phyloP scores from a whole-genome alignment of 2,329 filamentous ascomycete genomes.

The Phialocephala sp. region DNA sequence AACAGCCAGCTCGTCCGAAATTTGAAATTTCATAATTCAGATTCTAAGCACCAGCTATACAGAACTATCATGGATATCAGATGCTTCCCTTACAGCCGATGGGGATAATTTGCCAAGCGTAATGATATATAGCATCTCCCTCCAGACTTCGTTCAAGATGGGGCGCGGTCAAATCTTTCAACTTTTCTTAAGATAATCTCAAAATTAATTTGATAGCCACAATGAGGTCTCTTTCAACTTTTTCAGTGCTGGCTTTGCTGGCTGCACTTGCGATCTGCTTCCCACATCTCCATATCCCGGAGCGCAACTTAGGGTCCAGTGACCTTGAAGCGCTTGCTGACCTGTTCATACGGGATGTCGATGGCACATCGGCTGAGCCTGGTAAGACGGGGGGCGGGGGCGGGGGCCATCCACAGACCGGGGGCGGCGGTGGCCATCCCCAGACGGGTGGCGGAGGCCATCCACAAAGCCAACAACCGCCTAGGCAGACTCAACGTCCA shows the following conservation, averaged over 20 bases:
- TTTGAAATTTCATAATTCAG: not conserved
- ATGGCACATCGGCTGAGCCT: not conserved
- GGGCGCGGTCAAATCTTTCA: not conserved
- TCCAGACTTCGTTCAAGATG: not conserved
- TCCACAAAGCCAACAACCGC: not conserved
- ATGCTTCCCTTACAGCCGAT: not conserved
- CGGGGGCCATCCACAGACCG: too few species aligned
- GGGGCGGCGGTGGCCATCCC: not conserved
- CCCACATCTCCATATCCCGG: not conserved
- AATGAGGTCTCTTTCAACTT: not conserved
- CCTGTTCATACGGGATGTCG: not conserved
- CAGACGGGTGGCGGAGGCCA: not conserved
- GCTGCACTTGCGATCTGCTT: not conserved
- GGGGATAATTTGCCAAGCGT: not conserved
- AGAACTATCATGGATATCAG: not conserved
- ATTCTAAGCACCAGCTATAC: not conserved
- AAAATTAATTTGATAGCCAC: not conserved
- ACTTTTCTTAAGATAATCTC: not conserved
- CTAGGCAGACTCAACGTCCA: not conserved
- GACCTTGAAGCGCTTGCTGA: not conserved
- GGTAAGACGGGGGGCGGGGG: too few species aligned
- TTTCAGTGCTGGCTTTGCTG: not conserved
- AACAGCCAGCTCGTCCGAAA: constrained; percentile 1
- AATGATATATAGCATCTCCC: constrained; percentile 1
- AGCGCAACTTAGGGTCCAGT: constrained; percentile 5